phyloP scores from a whole-genome alignment of 2,329 filamentous ascomycete genomes.

The Fusarium hainanense region DNA sequence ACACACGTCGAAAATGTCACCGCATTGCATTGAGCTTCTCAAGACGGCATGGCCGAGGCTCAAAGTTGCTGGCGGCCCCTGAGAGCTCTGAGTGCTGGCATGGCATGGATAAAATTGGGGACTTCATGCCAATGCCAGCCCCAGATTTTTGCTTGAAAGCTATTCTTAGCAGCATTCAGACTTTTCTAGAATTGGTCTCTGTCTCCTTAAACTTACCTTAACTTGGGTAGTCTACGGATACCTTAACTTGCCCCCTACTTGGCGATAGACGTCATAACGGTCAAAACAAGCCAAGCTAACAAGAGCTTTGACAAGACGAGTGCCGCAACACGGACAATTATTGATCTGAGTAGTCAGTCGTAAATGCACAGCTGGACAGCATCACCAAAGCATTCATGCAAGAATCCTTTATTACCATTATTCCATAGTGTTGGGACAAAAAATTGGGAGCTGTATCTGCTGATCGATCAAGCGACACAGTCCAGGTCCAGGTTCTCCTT shows the following conservation, averaged over 20 bases:
- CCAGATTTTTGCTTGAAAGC: neutral
- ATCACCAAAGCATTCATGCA: neutral
- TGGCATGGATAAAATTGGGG: constrained; percentile 9
- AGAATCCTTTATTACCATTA: neutral
- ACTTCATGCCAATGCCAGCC: neutral
- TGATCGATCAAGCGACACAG: neutral
- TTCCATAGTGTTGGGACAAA: neutral
- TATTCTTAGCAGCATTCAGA: constrained; percentile 10
- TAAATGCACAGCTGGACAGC: neutral
- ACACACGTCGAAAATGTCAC: neutral
- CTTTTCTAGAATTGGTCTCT: constrained; percentile 19
- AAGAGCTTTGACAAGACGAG: neutral
- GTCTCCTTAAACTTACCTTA: neutral
- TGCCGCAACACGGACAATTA: neutral
- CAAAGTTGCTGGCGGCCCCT: neutral
- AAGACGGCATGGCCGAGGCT: neutral
- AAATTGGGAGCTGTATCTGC: neutral
- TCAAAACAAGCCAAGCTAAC: neutral
- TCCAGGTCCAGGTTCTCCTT: constrained; percentile 1
- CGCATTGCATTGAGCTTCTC: constrained; percentile 1
- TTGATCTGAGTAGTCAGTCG: neutral
- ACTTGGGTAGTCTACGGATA: neutral
- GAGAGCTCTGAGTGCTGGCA: neutral
- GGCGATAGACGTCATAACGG: constrained; percentile 18
- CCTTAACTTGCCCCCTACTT: neutral